phyloP scores from a whole-genome alignment of 306 rosid species.

The Inga laurina region DNA sequence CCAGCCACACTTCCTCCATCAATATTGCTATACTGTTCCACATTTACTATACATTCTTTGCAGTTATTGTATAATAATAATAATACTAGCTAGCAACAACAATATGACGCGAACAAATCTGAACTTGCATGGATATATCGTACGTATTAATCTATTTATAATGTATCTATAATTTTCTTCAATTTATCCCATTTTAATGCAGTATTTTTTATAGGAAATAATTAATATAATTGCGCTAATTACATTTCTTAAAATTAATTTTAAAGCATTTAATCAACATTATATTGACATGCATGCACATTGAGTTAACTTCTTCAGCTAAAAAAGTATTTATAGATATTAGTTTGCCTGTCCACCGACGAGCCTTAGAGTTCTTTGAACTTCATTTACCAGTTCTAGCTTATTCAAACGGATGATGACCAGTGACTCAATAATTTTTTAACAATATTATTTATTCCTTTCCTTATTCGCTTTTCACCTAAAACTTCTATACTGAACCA shows the following conservation, averaged over 20 bases:
- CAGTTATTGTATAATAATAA: neutral
- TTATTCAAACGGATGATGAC: neutral
- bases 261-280: neutral
- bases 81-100: neutral
- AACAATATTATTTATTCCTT: neutral
- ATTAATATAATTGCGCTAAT: neutral
- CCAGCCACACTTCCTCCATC: neutral
- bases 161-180: neutral
- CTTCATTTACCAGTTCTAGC: neutral
- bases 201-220: too few relatives aligned
- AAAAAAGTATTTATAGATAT: neutral
- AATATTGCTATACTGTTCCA: neutral
- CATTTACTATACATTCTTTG: neutral
- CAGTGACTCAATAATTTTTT: neutral
- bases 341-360: neutral
- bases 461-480: slow-evolving; percentile 5
- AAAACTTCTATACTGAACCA: neutral
- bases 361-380: neutral
- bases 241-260: neutral
- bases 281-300: neutral
- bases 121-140: neutral
- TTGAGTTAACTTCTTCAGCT: neutral
- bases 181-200: neutral
- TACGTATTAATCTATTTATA: neutral
- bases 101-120: neutral